These are phyloP conservation scores for Lecanicillium sp. DNA, from an alignment of 2,329 filamentous ascomycete species.

Conservation along the genomic window DNA sequence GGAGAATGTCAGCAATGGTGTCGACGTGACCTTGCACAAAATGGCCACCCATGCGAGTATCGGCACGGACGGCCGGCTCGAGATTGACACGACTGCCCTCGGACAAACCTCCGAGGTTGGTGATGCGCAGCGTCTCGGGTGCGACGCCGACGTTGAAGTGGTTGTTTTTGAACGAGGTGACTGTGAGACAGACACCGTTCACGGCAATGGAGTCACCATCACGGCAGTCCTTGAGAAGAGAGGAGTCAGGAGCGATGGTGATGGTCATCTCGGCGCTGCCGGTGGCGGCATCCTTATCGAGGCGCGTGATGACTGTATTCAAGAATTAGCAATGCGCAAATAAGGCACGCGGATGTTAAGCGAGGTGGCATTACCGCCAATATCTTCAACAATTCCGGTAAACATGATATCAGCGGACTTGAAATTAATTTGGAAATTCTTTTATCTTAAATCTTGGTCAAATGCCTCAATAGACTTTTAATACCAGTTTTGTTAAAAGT, in stretches of 20 bases:
- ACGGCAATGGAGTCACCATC: conserved; percentile 91
- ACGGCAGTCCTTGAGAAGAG: conserved; percentile 76
- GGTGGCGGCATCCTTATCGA: conserved; percentile 74
- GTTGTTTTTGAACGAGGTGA: conserved; percentile 51
- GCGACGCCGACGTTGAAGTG: conserved; percentile 89
- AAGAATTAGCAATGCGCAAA: conserved; percentile 26
- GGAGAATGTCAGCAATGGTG: conserved; percentile 70
- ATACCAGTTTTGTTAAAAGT: too few species aligned
- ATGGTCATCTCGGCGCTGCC: conserved; percentile 91
- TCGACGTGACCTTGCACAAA: conserved; percentile 98
- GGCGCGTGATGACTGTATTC: conserved; percentile 68
- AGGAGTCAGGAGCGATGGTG: conserved; percentile 55
- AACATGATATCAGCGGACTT: conserved; percentile 61
- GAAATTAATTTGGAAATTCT: neutral
- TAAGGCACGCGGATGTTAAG: neutral
- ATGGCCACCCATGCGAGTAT: conserved; percentile 95
- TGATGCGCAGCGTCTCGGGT: conserved; percentile 91
- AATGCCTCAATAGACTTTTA: too few species aligned
- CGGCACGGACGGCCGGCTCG: conserved; percentile 83
- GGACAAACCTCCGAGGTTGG: conserved; percentile 76
- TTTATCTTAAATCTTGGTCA: too few species aligned
- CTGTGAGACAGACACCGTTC: conserved; percentile 93
- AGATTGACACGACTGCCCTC: conserved; percentile 73
- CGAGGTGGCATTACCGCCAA: conserved; percentile 67
- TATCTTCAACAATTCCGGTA: conserved; percentile 86